phyloP scores from a whole-genome alignment of 495 filamentous ascomycete species.

The Aspergillus campestris region DNA sequence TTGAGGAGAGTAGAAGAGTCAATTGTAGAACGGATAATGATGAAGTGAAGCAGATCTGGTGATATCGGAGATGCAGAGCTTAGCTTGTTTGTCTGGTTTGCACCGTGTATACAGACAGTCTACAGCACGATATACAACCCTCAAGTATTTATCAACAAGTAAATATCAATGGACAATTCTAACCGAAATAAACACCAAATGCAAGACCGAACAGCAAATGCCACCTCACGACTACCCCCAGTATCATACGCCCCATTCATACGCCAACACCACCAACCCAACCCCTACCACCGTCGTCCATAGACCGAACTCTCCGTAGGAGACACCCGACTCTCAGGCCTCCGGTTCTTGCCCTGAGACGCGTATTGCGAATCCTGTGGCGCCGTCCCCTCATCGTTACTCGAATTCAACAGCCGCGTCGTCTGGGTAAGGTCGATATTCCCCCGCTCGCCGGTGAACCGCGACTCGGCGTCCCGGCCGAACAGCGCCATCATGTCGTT shows the following conservation, averaged over 20 bases:
- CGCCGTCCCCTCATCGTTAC: slow-evolving; percentile 8
- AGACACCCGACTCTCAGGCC: slow-evolving; percentile 15
- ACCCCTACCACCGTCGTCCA: slow-evolving; percentile 35
- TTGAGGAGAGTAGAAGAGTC: too few relatives aligned
- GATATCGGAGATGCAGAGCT: too few relatives aligned
- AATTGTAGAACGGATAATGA: too few relatives aligned
- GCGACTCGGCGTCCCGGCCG: slow-evolving; percentile 60
- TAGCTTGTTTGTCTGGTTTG: too few relatives aligned
- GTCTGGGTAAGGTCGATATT: slow-evolving; percentile 24
- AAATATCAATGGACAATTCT: too few relatives aligned
- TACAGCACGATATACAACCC: too few relatives aligned
- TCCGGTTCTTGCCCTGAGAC: slow-evolving; percentile 11
- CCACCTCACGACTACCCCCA: neutral
- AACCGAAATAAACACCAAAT: neutral
- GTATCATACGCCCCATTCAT: neutral
- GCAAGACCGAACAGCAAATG: too few relatives aligned
- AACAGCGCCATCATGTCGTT: slow-evolving; percentile 91
- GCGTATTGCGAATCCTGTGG: neutral
- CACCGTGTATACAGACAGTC: too few relatives aligned
- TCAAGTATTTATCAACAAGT: too few relatives aligned
- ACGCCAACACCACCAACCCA: neutral
- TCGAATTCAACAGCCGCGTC: slow-evolving; percentile 16
- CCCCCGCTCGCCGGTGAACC: slow-evolving; percentile 26
- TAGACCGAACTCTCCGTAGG: slow-evolving; percentile 34
- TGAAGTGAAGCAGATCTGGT: too few relatives aligned